Conservation (phyloP, 176 grass and related monocot genomes). For the Oryza glumipatula region DNA sequence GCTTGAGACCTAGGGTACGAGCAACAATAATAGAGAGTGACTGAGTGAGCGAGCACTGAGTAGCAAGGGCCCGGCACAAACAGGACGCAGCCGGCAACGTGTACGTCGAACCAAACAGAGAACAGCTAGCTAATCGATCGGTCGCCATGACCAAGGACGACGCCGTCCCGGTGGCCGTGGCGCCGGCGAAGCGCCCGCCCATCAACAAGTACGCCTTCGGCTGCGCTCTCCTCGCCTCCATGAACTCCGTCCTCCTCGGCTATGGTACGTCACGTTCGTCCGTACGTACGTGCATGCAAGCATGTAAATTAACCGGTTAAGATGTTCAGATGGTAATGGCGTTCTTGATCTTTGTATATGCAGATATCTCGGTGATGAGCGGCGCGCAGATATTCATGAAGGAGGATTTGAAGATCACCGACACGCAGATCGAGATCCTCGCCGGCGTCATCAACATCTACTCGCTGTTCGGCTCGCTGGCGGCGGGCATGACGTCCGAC, state of each 20-base stretch:
- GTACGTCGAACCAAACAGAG: background rate
- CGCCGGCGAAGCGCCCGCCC: conserved; percentile 55
- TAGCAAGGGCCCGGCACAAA: background rate
- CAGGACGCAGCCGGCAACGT: background rate
- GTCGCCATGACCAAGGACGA: conserved; percentile 40
- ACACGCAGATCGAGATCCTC: conserved; percentile 87
- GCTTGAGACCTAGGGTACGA: conserved; percentile 22
- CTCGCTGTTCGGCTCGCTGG: conserved; percentile 74
- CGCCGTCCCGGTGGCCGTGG: conserved; percentile 43
- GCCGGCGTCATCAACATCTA: conserved; percentile 82
- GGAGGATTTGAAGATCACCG: conserved; percentile 71
- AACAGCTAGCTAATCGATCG: background rate
- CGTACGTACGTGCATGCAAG: background rate
- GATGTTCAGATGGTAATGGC: background rate
- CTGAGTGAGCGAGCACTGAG: background rate
- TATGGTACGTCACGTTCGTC: conserved; percentile 52
- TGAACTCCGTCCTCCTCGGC: conserved; percentile 90
- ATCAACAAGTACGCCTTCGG: conserved; percentile 75
- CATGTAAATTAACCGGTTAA: background rate
- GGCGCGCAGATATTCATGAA: conserved; percentile 74
- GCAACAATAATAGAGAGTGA: conserved; percentile 31
- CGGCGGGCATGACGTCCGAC: conserved; percentile 75
- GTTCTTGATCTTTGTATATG: background rate
- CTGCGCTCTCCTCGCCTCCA: conserved; percentile 79
- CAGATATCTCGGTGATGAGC: conserved; percentile 95